Conservation (phyloP, 495 filamentous ascomycete species). For the Cladorrhinum samala region DNA sequence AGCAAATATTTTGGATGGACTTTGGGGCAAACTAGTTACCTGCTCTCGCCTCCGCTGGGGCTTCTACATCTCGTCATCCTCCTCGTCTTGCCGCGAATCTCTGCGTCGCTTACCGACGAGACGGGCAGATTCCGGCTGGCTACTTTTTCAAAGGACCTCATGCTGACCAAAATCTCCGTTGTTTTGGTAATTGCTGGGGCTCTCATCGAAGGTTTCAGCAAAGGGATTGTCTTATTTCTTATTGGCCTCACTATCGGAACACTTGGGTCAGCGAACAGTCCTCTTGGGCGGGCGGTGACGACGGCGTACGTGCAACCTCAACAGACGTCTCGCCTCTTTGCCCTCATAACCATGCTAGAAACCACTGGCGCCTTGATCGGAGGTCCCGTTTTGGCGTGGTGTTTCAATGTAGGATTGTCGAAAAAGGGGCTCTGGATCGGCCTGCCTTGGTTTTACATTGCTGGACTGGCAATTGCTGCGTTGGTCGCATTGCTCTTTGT, state of each 20-base stretch:
- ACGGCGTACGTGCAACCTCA: constrained; percentile 47
- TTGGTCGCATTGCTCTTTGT: constrained; percentile 36
- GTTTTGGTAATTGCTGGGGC: constrained; percentile 32
- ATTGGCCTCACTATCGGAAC: constrained; percentile 49
- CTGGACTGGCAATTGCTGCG: constrained; percentile 36
- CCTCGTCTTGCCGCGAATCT: constrained; percentile 40
- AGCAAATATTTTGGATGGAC: constrained; percentile 52
- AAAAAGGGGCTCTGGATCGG: constrained; percentile 48
- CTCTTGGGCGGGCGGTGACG: constrained; percentile 41
- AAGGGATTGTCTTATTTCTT: constrained; percentile 46
- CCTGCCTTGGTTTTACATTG: constrained; percentile 50
- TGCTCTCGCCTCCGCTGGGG: constrained; percentile 43
- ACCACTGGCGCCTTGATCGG: constrained; percentile 48
- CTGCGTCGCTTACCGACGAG: constrained; percentile 27
- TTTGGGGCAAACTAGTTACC: constrained; percentile 49
- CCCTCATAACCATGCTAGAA: constrained; percentile 52
- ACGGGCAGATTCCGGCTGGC: constrained; percentile 29
- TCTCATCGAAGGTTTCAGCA: constrained; percentile 25
- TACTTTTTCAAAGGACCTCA: constrained; percentile 45
- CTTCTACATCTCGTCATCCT: constrained; percentile 48
- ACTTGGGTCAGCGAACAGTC: constrained; percentile 47
- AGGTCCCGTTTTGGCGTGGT: constrained; percentile 46
- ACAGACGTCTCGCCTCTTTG: constrained; percentile 52
- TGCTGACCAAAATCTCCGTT: constrained; percentile 43
- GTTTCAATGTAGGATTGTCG: constrained; percentile 47